Base-by-base conservation (phyloP, 805 yeast species). In the Wickerhamomyces canadensis region DNA sequence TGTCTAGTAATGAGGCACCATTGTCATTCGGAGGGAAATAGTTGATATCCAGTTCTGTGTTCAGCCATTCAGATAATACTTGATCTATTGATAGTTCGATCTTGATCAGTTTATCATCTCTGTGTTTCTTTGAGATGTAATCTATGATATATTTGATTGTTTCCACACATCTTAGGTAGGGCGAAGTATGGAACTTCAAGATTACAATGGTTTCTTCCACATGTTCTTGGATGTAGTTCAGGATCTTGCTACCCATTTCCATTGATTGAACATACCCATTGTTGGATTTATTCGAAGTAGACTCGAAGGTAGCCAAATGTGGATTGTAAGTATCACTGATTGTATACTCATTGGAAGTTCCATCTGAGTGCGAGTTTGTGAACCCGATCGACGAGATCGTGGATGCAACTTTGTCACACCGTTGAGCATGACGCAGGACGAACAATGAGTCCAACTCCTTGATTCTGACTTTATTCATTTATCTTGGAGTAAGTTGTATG, bases 11-110 rank as follows among this genome's bases (percentile, higher is more conserved):
- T 1, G 69, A 57, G 10, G 57, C 60, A 12, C 74, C 74, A 38
- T 62, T 64, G 48, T 68, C 73, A 42, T 67, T 67, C 6, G 73
- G 73, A 3, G 73, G 74, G 32, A 59, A 54, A 37, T 54, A 59
- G 31, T 58, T 57, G 25, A 64, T 49, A 37, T 66, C 65, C 33
- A 64, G 59, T 29, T 64, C 64, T 11, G 58, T 61, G 40, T 54
- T 63, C n/a, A 68, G 53, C 73, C 73, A 68, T 33, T 68, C 73
- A 2, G 67, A 58, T 10, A 66, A 47, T 2, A 60, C 61, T 33
- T 67, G 73, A 38, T 68, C 73, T 4, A 68, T 51, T 17, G 62
- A 37, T n/a, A 67, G 48, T 30, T 57, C 52, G 19, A 52, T 42
- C 7, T 39, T 40, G 29, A 47, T 41, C 14, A 28, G 14, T 16